These are phyloP conservation scores for Cynanchum wilfordii DNA, from an alignment of 257 asterid genomes.

Conservation along the genomic window DNA sequence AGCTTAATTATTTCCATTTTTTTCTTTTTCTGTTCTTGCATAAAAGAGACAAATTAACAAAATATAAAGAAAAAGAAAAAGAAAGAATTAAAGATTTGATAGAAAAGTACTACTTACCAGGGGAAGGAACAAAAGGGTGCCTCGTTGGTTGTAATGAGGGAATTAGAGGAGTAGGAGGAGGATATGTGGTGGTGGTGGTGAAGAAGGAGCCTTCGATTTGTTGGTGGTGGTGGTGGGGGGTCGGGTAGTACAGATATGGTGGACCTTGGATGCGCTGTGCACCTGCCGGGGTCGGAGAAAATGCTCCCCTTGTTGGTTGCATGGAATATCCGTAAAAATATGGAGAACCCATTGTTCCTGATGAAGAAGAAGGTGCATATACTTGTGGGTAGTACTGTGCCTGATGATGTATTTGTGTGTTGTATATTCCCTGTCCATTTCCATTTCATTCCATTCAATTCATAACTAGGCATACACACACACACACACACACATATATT, in stretches of 20 bases:
- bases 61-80: background rate
- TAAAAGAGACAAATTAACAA: background rate
- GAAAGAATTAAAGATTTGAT: background rate
- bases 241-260: constrained; percentile 71
- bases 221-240: too few species aligned
- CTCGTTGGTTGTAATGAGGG: constrained; percentile 49
- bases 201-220: constrained; percentile 40
- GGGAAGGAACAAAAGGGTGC: constrained; percentile 50
- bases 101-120: constrained; percentile 39
- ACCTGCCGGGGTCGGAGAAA: constrained; percentile 38
- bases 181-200: constrained; percentile 30
- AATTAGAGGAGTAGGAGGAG: constrained; percentile 37
- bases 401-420: constrained; percentile 58
- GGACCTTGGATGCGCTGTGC: constrained; percentile 67
- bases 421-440: constrained; percentile 69
- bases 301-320: constrained; percentile 56
- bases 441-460: background rate
- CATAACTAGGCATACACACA: background rate
- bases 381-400: constrained; percentile 64
- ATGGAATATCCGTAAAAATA: constrained; percentile 67
- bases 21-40: background rate
- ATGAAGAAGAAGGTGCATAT: constrained; percentile 56
- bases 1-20: background rate
- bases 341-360: constrained; percentile 44
- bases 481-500: too few species aligned